Evolutionary conservation across 176 grass and related monocot genomes (phyloP).

Genomic region (Carex kokanica): DNA sequence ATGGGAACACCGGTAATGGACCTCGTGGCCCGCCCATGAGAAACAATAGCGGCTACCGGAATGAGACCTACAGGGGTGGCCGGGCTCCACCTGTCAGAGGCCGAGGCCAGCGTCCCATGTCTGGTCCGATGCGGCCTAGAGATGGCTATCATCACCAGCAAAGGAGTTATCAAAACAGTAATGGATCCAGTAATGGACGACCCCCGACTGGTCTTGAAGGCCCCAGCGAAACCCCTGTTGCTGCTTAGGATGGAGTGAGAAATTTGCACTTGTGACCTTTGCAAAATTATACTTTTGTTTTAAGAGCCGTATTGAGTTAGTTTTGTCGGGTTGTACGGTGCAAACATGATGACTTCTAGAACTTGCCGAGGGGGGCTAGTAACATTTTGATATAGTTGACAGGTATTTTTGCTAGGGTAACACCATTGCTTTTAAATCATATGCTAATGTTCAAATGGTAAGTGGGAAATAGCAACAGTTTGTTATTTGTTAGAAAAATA

Average conservation of each 20-base stretch:
- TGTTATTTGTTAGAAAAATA: constrained; percentile 11
- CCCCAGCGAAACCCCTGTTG: background rate
- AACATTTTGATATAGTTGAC: constrained; percentile 26
- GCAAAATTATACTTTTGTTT: background rate
- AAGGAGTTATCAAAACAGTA: background rate
- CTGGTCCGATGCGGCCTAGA: background rate
- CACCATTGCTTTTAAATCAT: constrained; percentile 11
- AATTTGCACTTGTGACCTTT: constrained; percentile 7
- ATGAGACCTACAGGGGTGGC: constrained; percentile 34
- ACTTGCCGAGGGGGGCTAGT: background rate
- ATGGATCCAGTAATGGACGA: too few relatives aligned
- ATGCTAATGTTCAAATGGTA: constrained; percentile 15
- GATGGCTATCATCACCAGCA: constrained; percentile 11
- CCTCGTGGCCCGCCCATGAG: constrained; percentile 11
- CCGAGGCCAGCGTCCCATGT: constrained; percentile 8
- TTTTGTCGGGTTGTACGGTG: constrained; percentile 18
- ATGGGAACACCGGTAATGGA: constrained; percentile 43
- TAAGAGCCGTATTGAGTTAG: background rate
- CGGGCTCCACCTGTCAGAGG: constrained; percentile 13
- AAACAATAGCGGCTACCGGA: constrained; percentile 39
- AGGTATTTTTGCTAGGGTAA: constrained; percentile 5
- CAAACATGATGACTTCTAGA: background rate
- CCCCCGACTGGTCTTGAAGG: background rate
- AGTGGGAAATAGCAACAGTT: constrained; percentile 13
- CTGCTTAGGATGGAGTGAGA: constrained; percentile 5